Percentiles rank a stretch among this genome's conserved stretches.
Evolutionary conservation across 78 protist genomes (phyloP).

Genomic region (Dictyostelium citrinum): DNA sequence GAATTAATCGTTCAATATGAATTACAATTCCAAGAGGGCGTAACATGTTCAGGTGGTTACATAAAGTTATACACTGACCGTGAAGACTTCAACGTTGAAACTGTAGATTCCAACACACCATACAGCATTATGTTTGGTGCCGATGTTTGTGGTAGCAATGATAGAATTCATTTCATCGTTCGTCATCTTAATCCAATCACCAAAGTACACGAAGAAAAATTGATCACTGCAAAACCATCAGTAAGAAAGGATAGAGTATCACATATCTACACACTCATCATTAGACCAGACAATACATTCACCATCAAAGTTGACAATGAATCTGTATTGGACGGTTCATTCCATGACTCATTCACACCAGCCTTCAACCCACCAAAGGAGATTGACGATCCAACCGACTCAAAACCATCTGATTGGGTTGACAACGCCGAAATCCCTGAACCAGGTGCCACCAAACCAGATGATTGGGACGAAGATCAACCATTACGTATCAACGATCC

Average conservation of each 20-base stretch:
- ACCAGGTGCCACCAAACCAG: constrained; percentile 92
- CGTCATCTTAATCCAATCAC: constrained; percentile 82
- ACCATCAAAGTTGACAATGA: constrained; percentile 89
- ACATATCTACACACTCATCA: constrained; percentile 96
- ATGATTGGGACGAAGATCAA: constrained; percentile 87
- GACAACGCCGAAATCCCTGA: constrained; percentile 83
- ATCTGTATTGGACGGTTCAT: constrained; percentile 82
- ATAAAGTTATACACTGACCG: constrained; percentile 88
- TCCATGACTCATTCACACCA: constrained; percentile 82
- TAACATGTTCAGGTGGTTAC: constrained; percentile 96
- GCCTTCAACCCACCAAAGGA: constrained; percentile 87
- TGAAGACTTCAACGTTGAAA: constrained; percentile 23
- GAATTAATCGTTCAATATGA: constrained; percentile 77
- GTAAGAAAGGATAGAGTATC: constrained; percentile 85
- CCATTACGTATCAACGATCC: constrained; percentile 91
- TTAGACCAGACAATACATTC: constrained; percentile 95
- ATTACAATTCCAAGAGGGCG: constrained; percentile 77
- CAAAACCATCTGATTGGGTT: constrained; percentile 97
- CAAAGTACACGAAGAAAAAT: constrained; percentile 68
- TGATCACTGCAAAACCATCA: constrained; percentile 54
- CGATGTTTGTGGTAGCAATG: constrained; percentile 92
- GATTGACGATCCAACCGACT: constrained; percentile 93
- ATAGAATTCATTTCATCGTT: constrained; percentile 93
- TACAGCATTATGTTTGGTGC: constrained; percentile 98
- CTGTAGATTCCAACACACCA: constrained; percentile 84